Base-by-base conservation (phyloP, 164 flowering plant species). In the Nymphaea colorata region DNA sequence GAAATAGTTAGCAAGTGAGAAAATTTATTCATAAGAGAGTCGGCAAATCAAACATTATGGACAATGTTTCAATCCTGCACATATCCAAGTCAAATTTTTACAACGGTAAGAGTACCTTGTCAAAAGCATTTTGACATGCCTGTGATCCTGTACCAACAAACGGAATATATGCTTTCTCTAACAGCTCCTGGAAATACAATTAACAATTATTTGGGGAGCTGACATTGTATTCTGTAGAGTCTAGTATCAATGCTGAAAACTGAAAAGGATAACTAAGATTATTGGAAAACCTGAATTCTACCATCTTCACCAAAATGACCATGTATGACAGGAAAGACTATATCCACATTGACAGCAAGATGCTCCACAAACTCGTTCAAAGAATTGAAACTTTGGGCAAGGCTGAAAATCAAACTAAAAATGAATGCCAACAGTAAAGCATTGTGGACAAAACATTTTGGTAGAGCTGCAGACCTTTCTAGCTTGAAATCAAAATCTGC, bases 221-320 rank as follows among this genome's bases (percentile, higher is more conserved):
- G 36, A 25, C 36, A 45, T 45, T 45, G 53, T 45, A 5, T 10
- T 45, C 36, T 25, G 36, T 25, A 25, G 36, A 25, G 36, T 25
- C 53, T 5, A 45, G 53, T 45, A 45, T 45, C 53, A 45, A 5
- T 2, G 2, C 7, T 45, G 2, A 1, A 45, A 45, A 45, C 36
- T 25, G 36, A 25, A 25, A 25, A 25, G 36, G 36, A 25, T 25
- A 25, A 25, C 36, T 25, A 25, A 10, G 53, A 45, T 45, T 5
- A 45, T 62, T 43, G 11, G 17, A 65, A 60, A 68, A 92, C 96
- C 93, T 92, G 98, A 75, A 92, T 85, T 45, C 88, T 87, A 69
- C 98, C 98, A 81, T 92, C 98, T 87, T 92, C 98, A 67, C 98
- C 98, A 79, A 88, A 90, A 55, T 76, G 83, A 68, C 98, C 96